Percentiles rank a stretch among this genome's conserved stretches.
These are phyloP conservation scores for Cunninghamia lanceolata DNA, from an alignment of 75 land plant species.

Conservation along the genomic window DNA sequence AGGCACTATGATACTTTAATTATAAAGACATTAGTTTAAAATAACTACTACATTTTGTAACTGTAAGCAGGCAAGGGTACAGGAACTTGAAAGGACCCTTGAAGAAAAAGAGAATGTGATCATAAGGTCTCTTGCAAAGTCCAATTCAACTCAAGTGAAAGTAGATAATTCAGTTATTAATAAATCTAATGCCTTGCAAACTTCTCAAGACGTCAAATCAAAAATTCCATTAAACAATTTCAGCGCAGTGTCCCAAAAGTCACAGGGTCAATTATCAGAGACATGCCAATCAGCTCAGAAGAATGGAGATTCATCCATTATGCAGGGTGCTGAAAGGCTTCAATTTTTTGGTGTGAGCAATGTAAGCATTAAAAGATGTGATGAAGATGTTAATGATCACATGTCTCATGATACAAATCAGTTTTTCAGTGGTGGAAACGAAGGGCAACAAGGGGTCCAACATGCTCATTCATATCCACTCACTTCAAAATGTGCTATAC, in stretches of 20 bases:
- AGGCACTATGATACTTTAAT: neutral
- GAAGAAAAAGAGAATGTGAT: constrained; percentile 75
- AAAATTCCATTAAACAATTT: neutral
- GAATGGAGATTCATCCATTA: neutral
- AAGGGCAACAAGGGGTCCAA: neutral
- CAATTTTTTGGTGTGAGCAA: neutral
- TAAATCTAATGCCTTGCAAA: neutral
- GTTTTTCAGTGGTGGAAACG: neutral
- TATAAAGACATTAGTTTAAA: neutral
- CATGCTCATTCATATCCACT: neutral
- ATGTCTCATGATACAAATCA: neutral
- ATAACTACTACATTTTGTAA: neutral
- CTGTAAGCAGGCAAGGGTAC: constrained; percentile 47
- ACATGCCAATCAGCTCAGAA: neutral
- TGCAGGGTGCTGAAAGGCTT: neutral
- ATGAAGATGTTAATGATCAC: neutral
- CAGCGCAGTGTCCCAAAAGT: neutral
- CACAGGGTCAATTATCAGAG: neutral
- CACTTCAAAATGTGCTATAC: constrained; percentile 1
- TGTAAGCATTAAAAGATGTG: neutral
- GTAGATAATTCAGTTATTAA: neutral
- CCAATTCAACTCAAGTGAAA: constrained; percentile 8
- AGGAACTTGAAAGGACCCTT: constrained; percentile 56
- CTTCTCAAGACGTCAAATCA: neutral
- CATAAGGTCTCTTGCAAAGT: constrained; percentile 31